Evolutionary conservation across 169 alveolate genomes (phyloP).

Genomic region (Fabrea salina): DNA sequence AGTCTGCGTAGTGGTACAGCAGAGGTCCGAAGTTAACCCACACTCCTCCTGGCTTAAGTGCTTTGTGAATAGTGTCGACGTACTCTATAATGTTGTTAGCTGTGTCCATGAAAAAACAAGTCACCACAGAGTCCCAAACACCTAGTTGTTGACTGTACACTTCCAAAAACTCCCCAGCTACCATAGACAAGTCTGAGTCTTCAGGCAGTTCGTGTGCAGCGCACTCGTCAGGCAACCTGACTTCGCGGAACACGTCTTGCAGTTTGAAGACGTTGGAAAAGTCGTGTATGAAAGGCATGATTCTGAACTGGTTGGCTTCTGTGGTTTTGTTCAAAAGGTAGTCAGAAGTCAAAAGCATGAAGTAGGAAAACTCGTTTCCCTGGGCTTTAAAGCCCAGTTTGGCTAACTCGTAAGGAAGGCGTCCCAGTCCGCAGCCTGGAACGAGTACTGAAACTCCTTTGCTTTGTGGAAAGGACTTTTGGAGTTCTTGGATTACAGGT

Average conservation of each 20-base stretch:
- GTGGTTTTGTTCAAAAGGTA: slow-evolving; percentile 58
- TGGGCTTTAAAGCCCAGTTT: slow-evolving; percentile 94
- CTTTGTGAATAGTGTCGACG: slow-evolving; percentile 91
- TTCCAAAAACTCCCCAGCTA: slow-evolving; percentile 97
- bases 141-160: slow-evolving; percentile 68
- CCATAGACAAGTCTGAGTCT: slow-evolving; percentile 91
- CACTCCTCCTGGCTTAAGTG: slow-evolving; percentile 88
- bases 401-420: slow-evolving; percentile 96
- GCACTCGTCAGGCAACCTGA: slow-evolving; percentile 91
- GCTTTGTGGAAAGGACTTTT: slow-evolving; percentile 64
- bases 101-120: slow-evolving; percentile 97
- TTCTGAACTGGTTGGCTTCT: slow-evolving; percentile 40
- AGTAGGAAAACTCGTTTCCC: slow-evolving; percentile 97
- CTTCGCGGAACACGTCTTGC: slow-evolving; percentile 84
- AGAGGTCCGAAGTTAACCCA: slow-evolving; percentile 99
- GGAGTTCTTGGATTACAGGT: slow-evolving; percentile 90
- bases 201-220: slow-evolving; percentile 72
- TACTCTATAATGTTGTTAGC: slow-evolving; percentile 95
- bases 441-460: slow-evolving; percentile 79
- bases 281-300: slow-evolving; percentile 71
- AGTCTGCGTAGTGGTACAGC: slow-evolving; percentile 95
- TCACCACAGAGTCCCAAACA: slow-evolving; percentile 92
- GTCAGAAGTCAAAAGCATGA: slow-evolving; percentile 89
- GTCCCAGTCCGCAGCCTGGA: slow-evolving; percentile 97
- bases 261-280: slow-evolving; percentile 77